phyloP scores from a whole-genome alignment of 495 filamentous ascomycete species.

The Aspergillus diversus region DNA sequence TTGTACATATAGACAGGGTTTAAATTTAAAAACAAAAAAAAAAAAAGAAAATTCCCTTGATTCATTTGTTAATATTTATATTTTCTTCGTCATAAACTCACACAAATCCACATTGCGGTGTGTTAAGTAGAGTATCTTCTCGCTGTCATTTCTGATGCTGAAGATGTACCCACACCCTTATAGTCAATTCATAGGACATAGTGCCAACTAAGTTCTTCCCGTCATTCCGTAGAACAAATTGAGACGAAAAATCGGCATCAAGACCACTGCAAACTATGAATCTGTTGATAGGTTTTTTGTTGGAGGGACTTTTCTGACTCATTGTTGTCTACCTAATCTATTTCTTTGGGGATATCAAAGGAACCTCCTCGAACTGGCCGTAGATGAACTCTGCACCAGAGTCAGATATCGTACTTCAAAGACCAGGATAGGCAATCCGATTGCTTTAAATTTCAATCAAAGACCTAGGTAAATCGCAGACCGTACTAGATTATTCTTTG shows the following conservation, averaged over 20 bases:
- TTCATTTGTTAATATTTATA: not conserved
- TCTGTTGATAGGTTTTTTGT: too few relatives aligned
- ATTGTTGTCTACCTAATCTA: too few relatives aligned
- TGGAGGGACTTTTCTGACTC: too few relatives aligned
- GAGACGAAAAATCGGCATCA: not conserved
- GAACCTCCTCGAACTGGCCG: not conserved
- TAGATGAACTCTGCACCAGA: not conserved
- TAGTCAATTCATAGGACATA: not conserved
- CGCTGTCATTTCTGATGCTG: not conserved
- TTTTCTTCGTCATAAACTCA: not conserved
- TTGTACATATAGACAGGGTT: slow-evolving; percentile 18
- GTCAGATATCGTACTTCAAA: not conserved
- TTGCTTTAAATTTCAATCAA: not conserved
- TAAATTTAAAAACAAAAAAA: not conserved
- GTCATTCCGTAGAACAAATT: not conserved
- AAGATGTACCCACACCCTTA: not conserved
- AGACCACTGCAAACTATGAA: too few relatives aligned
- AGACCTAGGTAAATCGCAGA: not conserved
- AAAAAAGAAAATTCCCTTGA: not conserved
- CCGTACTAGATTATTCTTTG: not conserved
- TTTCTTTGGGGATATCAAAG: not conserved
- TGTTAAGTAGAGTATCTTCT: not conserved
- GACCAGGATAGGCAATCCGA: not conserved
- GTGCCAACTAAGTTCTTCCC: not conserved
- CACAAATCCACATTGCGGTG: slow-evolving; percentile 20